phyloP scores from a whole-genome alignment of 2,329 filamentous ascomycete species.

The Fusarium miscanthi region DNA sequence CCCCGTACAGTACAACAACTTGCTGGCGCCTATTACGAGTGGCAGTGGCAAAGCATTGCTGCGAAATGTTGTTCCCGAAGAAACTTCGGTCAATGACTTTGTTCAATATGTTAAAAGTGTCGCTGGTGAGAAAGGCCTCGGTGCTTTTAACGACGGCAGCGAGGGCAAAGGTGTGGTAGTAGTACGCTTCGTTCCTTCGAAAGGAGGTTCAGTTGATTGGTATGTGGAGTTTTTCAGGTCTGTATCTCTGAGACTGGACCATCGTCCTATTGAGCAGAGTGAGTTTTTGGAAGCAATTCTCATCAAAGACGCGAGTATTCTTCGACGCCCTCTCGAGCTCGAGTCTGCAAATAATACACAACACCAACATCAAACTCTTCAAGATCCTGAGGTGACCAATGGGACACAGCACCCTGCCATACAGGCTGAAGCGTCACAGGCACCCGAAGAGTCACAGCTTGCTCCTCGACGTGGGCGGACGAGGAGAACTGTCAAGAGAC shows the following conservation, averaged over 20 bases:
- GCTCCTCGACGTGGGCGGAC: slow-evolving; percentile 39
- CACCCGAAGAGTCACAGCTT: slow-evolving; percentile 39
- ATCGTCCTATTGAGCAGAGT: slow-evolving; percentile 86
- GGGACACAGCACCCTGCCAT: slow-evolving; percentile 8
- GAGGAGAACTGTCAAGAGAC: slow-evolving; percentile 59
- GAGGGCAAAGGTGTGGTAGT: slow-evolving; percentile 80
- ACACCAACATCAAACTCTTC: slow-evolving; percentile 7
- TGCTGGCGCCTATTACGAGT: slow-evolving; percentile 79
- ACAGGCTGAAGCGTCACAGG: slow-evolving; percentile 24
- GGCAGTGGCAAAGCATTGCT: slow-evolving; percentile 86
- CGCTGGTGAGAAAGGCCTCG: slow-evolving; percentile 78
- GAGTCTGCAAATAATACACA: slow-evolving; percentile 46
- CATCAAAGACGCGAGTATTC: slow-evolving; percentile 76
- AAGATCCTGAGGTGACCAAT: slow-evolving; percentile 10
- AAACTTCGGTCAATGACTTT: slow-evolving; percentile 80
- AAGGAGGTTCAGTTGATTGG: slow-evolving; percentile 70
- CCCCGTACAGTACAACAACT: slow-evolving; percentile 76
- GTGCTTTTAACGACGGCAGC: slow-evolving; percentile 71
- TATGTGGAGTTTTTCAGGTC: slow-evolving; percentile 74
- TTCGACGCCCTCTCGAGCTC: slow-evolving; percentile 75
- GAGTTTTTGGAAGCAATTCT: slow-evolving; percentile 94
- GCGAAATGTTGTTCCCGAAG: slow-evolving; percentile 67
- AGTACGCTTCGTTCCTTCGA: slow-evolving; percentile 74
- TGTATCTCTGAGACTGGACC: slow-evolving; percentile 78
- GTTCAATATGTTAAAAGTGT: slow-evolving; percentile 79